Base-by-base conservation (phyloP, 345 rosid species). In the Brassica cretica region DNA sequence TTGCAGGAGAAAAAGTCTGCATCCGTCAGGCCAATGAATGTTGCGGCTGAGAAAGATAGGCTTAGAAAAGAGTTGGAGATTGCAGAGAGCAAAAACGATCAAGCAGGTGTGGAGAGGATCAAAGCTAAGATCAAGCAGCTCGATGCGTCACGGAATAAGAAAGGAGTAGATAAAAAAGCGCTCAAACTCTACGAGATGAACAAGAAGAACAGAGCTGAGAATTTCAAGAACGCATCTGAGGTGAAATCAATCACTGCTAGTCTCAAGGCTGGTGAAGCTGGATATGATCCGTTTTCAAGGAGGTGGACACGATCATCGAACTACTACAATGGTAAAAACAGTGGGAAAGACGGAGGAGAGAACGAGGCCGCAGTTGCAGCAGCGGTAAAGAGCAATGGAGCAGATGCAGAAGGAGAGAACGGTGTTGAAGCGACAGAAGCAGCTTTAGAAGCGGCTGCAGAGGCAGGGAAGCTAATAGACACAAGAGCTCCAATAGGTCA, bases 201-300 rank as follows among this genome's bases (percentile, higher is more conserved):
- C 75, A 87, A 90, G 55, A 93, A 87, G 90, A 93, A 91, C 89
- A 87, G 97, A 77, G 97, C 80, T 3, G 99, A 96, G 84, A 96
- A 93, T 82, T 96, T 96, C 80, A 93, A 80, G 85, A 96, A 86
- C 79, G 99, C 99, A 11, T 93, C 99, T 0, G 98, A 84, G 74
- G 21, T 87, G 53, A 96, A 87, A 78, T 88, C 89, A 0, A 55
- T 79, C 5, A 83, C 85, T 39, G 85, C 90, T 8, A 73, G 73
- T 76, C 87, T 91, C 71, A 96, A 96, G 80, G 99, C 94, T 9
- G 99, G 98, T 66, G 99, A 96, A 84, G 99, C 92, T 30, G 97
- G 98, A 21, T 96, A 93, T 69, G 99, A 96, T 81, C 98, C 99
- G 39, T 96, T 93, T 86, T 96, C 99, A 27, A 91, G 99, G 76